Percentiles rank a stretch among this genome's conserved stretches.
Conservation (phyloP, 345 rosid genomes). For the Raphanus sativus region DNA sequence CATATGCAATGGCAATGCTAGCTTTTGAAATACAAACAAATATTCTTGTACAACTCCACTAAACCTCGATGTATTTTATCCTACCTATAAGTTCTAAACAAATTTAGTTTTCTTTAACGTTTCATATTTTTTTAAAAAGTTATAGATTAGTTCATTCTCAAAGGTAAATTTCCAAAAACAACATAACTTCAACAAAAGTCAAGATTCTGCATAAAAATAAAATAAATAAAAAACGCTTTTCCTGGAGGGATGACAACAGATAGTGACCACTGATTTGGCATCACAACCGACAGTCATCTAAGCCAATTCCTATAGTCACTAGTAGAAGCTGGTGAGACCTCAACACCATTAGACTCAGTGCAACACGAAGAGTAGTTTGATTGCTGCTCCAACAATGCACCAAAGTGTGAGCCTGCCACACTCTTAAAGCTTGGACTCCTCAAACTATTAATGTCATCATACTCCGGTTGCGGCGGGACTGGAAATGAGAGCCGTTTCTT, state of each 20-base stretch:
- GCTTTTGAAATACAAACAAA: no score
- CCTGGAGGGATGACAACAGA: background rate
- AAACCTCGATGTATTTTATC: background rate
- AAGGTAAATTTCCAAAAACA: background rate
- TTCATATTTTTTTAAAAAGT: background rate
- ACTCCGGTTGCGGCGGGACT: conserved; percentile 48
- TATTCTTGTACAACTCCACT: background rate
- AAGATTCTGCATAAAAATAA: background rate
- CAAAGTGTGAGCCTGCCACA: conserved; percentile 51
- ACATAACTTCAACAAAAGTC: background rate
- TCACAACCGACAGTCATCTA: conserved; percentile 44
- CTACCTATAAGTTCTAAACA: background rate
- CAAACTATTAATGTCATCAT: conserved; percentile 39
- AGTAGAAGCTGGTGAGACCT: conserved; percentile 69
- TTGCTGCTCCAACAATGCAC: conserved; percentile 65
- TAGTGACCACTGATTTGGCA: conserved; percentile 1
- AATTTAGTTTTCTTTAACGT: background rate
- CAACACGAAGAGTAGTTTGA: conserved; percentile 82
- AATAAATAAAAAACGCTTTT: background rate
- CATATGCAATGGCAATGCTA: no score
- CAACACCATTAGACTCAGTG: conserved; percentile 65
- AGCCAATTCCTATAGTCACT: conserved; percentile 65
- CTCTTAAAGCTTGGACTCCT: conserved; percentile 86
- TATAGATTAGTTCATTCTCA: background rate
- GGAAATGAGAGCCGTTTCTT: conserved; percentile 73